Conservation (phyloP, 768 basidiomycete genomes). For the Chlorophyllum brunneum region DNA sequence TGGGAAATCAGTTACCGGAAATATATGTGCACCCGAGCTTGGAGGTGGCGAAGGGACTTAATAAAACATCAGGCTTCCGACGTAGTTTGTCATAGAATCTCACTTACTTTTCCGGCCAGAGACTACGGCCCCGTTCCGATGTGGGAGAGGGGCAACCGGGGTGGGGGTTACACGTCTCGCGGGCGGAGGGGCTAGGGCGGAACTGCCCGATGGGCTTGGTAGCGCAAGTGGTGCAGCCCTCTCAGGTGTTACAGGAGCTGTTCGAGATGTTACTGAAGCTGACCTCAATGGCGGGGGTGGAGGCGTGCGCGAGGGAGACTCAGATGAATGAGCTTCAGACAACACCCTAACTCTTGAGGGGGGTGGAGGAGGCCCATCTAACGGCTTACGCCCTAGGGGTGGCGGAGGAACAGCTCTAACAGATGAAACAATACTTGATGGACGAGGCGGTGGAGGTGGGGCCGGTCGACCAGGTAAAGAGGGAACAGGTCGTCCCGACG, state of each 20-base stretch:
- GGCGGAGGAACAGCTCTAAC: constrained; percentile 39
- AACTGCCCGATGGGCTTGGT: constrained; percentile 19
- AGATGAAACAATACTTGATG: constrained; percentile 27
- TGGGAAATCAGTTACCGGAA: constrained; percentile 77
- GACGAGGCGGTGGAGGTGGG: constrained; percentile 33
- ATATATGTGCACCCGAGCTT: constrained; percentile 63
- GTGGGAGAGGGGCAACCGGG: constrained; percentile 14
- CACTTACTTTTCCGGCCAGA: constrained; percentile 49
- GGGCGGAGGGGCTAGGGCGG: constrained; percentile 30
- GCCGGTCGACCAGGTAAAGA: constrained; percentile 16
- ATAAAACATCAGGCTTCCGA: constrained; percentile 9
- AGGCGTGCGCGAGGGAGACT: constrained; percentile 9
- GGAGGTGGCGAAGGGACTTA: constrained; percentile 52
- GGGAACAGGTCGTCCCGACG: constrained; percentile 23
- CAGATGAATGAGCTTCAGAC: constrained; percentile 11
- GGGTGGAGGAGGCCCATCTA: constrained; percentile 18
- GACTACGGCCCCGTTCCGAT: constrained; percentile 12
- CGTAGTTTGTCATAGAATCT: constrained; percentile 11
- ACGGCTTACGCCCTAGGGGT: constrained; percentile 24
- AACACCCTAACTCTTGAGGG: constrained; percentile 18
- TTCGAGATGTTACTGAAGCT: constrained; percentile 23
- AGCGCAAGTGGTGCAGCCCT: constrained; percentile 36
- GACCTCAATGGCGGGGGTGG: constrained; percentile 16
- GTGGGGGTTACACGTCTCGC: constrained; percentile 22
- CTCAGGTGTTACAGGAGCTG: constrained; percentile 21